Conservation (phyloP, 2,329 filamentous ascomycete genomes). For the Aspergillus floridensis region DNA sequence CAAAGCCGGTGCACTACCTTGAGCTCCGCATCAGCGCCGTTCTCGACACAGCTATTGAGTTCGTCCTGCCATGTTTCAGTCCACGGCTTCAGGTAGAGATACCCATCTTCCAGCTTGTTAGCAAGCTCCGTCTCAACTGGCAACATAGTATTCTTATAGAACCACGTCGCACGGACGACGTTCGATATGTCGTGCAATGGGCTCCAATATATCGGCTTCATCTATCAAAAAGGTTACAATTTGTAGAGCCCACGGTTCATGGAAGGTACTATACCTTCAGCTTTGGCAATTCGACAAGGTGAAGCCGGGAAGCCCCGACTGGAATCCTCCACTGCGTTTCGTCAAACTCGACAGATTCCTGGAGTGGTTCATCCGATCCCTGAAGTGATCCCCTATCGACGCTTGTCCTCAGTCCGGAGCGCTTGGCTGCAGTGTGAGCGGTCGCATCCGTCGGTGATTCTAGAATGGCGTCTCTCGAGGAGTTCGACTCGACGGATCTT, state of each 20-base stretch:
- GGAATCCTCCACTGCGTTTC: conserved; percentile 60
- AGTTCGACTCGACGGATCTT: conserved; percentile 29
- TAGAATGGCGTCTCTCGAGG: conserved; percentile 22
- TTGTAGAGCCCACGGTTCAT: neutral
- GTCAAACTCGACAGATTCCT: conserved; percentile 23
- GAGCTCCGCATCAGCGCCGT: conserved; percentile 84
- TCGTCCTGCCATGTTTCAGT: conserved; percentile 92
- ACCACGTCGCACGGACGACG: conserved; percentile 89
- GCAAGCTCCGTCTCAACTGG: conserved; percentile 82
- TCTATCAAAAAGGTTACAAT: conserved; percentile 48
- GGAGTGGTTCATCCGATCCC: conserved; percentile 12
- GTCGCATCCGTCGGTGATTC: conserved; percentile 18
- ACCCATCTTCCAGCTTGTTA: conserved; percentile 90
- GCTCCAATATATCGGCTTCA: conserved; percentile 98
- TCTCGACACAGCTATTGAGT: conserved; percentile 81
- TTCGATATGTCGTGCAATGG: conserved; percentile 84
- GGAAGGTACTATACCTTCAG: conserved; percentile 46
- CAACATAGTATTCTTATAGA: conserved; percentile 92
- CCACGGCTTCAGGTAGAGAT: conserved; percentile 81
- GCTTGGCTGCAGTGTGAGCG: conserved; percentile 22
- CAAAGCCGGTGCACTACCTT: conserved; percentile 84
- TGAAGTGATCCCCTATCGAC: conserved; percentile 21
- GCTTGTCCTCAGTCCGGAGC: conserved; percentile 27
- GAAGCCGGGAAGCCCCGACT: conserved; percentile 85
- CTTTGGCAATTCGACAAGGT: conserved; percentile 79